Evolutionary conservation across 176 grass and related monocot species (phyloP), one percentile per base, ranked within the genome.

Genomic region (Alopecurus myosuroides): DNA sequence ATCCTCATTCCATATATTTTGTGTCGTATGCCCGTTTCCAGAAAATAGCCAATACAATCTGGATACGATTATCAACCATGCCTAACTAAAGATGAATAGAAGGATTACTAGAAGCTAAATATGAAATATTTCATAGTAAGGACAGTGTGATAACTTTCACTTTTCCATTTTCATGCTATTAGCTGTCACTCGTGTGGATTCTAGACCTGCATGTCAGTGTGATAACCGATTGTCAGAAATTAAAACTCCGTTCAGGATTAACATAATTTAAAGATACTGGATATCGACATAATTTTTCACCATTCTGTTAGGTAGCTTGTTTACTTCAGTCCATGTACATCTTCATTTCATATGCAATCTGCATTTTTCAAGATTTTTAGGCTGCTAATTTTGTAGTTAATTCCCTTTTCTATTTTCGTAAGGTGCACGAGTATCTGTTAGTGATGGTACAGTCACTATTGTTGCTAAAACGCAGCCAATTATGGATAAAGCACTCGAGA

Each of bases 391-490:
- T 18, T 62, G 3, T 37, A 57, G 2, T 20, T 80, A 57, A 83
- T 84, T 22, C 11, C 63, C 8, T 83, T 10, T 87, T 83, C 45
- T 40, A 71, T 82, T 78, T 67, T 84, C 19, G 49, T 63, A 90
- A 95, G 97, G 97, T 94, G 97, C 93, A 81, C 85, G 91, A 9
- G 81, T 98, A 89, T 92, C 94, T 83, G 79, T 98, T 49, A 91
- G 81, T 55, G 97, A 98, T 85, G 97, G 93, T 66, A 90, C 97
- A 33, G 91, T 95, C 69, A 95, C 93, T 72, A 96, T 96, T 89
- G 91, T 98, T 89, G 97, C 97, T 83, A 98, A 98, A 94, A 98
- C 84, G 62, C 93, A 91, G 93, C 50, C 86, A 53, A 76, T 88
- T 85, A 94, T 98, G 91, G 93, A 98, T 70, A 98, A 91, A 85